Evolutionary conservation across 345 rosid species (phyloP).

Genomic region (Chamaenerion angustifolium): DNA sequence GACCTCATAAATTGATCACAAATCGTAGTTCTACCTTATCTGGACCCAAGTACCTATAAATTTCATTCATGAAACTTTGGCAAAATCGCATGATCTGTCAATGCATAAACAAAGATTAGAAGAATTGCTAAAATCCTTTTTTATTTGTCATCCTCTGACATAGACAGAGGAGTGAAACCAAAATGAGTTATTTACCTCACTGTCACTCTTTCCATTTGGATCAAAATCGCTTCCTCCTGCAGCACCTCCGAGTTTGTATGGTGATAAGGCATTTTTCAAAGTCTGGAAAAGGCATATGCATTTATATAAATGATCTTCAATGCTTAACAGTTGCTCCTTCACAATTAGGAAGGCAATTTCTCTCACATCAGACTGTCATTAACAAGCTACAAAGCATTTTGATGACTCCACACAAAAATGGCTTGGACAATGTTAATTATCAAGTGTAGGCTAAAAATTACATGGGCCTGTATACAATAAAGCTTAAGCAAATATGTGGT

Average conservation of each 20-base stretch:
- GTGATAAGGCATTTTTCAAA: conserved; percentile 86
- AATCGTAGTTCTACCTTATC: conserved; percentile 57
- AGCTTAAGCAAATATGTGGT: no score
- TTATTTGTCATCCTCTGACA: no score
- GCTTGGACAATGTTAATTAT: no score
- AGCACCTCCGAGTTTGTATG: conserved; percentile 96
- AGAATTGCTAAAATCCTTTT: conserved; percentile 13
- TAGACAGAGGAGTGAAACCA: background rate
- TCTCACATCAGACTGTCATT: no score
- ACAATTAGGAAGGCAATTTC: no score
- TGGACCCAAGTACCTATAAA: conserved; percentile 77
- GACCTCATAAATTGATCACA: background rate
- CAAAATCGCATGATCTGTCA: conserved; percentile 95
- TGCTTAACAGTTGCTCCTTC: no score
- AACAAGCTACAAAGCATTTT: no score
- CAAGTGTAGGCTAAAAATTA: no score
- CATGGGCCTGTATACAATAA: no score
- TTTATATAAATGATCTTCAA: no score
- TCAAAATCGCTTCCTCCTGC: conserved; percentile 99
- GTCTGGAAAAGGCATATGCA: conserved; percentile 31
- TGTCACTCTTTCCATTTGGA: conserved; percentile 96
- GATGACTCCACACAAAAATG: no score
- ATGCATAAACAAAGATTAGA: conserved; percentile 20
- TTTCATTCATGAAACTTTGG: conserved; percentile 97
- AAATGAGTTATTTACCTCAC: conserved; percentile 40